Evolutionary conservation across 2,329 filamentous ascomycete species (phyloP).

Genomic region (Rhynchosporium secalis): DNA sequence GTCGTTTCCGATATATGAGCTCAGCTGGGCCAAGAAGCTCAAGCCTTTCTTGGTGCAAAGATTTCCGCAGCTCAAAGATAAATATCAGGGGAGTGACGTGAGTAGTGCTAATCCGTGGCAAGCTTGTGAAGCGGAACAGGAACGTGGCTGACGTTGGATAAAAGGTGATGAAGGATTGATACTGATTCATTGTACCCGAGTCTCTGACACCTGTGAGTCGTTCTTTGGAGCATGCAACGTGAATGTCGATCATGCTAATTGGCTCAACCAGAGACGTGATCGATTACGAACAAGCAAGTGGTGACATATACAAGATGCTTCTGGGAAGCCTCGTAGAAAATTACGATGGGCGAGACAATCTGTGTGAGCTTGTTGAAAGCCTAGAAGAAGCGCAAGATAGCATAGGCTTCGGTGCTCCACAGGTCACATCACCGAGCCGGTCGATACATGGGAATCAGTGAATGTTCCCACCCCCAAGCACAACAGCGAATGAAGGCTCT

Average conservation of each 20-base stretch:
- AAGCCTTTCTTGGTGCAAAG: neutral
- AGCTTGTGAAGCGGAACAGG: neutral
- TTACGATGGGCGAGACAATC: neutral
- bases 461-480: neutral
- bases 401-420: neutral
- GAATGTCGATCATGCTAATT: neutral
- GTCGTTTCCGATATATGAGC: neutral
- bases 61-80: neutral
- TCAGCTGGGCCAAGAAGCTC: neutral
- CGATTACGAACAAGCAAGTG: slow-evolving; percentile 29
- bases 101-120: neutral
- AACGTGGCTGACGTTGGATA: neutral
- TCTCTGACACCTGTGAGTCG: neutral
- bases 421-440: neutral
- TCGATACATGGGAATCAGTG: neutral
- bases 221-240: neutral
- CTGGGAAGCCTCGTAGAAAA: neutral
- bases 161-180: neutral
- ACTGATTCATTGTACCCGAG: neutral
- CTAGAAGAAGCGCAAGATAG: neutral
- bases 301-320: slow-evolving; percentile 38
- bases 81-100: neutral
- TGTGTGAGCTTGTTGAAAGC: neutral
- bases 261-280: neutral
- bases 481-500: neutral